Evolutionary conservation across 108 stramenopile species (phyloP), one percentile per base, ranked within the genome.

Genomic region (Skeletonema grethae): DNA sequence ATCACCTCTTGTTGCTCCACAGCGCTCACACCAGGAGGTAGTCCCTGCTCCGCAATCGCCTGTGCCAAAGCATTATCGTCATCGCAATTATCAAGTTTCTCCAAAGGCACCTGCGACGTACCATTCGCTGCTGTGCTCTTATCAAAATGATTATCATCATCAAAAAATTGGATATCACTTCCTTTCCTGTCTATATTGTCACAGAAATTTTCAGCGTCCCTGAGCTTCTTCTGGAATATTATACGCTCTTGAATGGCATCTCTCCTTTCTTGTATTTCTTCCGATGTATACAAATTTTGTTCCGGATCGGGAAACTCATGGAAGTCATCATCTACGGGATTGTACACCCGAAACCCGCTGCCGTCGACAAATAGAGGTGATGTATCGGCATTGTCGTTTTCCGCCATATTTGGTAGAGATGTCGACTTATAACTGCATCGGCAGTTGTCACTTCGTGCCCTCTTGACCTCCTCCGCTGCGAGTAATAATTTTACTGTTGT

Each of bases 1-100:
- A 80, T 80, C 18, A 80, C 31, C 36, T 73, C 73, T 34, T 80
- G 80, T 31, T 80, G 80, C 39, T 80, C 80, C 15, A 70, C 56
- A 16, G 69, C 80, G 4, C 68, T 60, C 46, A 80, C 80, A 0
- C 80, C 80, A 12, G 80, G 80, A 7, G 80, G 80, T 3, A 80
- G 35, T 24, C 67, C 73, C 34, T 80, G 80, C 31, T 80, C 80
- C 0, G 80, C 80, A 41, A 74, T 70, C 0, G 80, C 72, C 7
- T 66, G 73, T 18, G 80, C 80, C 11, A 80, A 63, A 0, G 80
- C 80, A 55, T 70, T 69, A 53, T 74, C 68, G 12, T 74, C 59
- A 12, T 61, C 58, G n/a, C 13, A 20, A 38, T 15, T 36, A 61
- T 61, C 30, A 53, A 53, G 22, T 1, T 48, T 48, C 16, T 22